Conservation (phyloP, 2,329 filamentous ascomycete genomes). For the Blastomyces emzantsi region DNA sequence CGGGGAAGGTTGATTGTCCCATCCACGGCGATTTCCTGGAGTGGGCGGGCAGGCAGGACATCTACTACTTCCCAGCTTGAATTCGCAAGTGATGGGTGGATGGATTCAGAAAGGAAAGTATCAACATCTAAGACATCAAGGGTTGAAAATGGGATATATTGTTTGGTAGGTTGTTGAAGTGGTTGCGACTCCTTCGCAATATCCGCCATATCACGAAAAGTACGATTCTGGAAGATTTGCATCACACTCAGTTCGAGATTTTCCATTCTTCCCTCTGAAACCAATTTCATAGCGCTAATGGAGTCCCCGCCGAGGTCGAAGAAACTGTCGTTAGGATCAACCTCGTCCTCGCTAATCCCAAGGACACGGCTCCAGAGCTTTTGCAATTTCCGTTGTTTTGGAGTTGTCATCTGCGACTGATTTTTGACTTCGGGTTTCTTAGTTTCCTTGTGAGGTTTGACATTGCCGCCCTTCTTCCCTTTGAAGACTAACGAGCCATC, state of each 20-base stretch:
- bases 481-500: slow-evolving; percentile 21
- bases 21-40: slow-evolving; percentile 50
- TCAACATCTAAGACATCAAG: slow-evolving; percentile 32
- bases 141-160: slow-evolving; percentile 41
- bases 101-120: slow-evolving; percentile 34
- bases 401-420: slow-evolving; percentile 3
- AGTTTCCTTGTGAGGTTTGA: slow-evolving; percentile 50
- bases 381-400: slow-evolving; percentile 29
- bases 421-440: background rate
- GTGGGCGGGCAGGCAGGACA: slow-evolving; percentile 45
- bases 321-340: slow-evolving; percentile 46
- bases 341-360: slow-evolving; percentile 36
- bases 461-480: slow-evolving; percentile 50
- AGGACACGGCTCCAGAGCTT: slow-evolving; percentile 44
- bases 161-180: slow-evolving; percentile 13
- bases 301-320: slow-evolving; percentile 51
- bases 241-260: slow-evolving; percentile 46
- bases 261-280: slow-evolving; percentile 45
- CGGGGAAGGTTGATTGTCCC: slow-evolving; percentile 50
- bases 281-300: slow-evolving; percentile 51
- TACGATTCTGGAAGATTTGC: slow-evolving; percentile 41
- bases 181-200: slow-evolving; percentile 1
- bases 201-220: slow-evolving; percentile 39
- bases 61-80: slow-evolving; percentile 41
- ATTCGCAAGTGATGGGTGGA: slow-evolving; percentile 41